A percentile compares a stretch with the other conserved stretches of the same genome.
Evolutionary conservation across 169 alveolate species (phyloP).

Genomic region (Plasmodium fragile): DNA sequence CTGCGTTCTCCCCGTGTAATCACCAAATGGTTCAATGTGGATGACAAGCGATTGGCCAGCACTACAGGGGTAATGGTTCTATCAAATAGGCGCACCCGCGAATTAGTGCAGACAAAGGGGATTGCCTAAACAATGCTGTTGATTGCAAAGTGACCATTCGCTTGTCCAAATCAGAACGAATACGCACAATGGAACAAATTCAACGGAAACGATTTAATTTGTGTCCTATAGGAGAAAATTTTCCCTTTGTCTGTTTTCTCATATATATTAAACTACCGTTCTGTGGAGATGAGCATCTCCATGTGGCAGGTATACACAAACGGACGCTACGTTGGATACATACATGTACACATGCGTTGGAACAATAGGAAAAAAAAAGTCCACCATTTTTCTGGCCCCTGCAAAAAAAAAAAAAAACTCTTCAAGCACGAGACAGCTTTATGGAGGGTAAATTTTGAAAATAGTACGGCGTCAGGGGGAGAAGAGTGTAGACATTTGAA

Average conservation of each 20-base stretch:
- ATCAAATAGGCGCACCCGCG: background rate
- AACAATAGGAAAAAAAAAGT: background rate
- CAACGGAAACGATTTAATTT: background rate
- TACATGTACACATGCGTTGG: background rate
- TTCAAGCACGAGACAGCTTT: slow-evolving; percentile 5
- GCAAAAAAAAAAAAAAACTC: background rate
- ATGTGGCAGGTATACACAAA: background rate
- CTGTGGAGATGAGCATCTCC: background rate
- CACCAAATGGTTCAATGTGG: background rate
- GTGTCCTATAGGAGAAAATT: background rate
- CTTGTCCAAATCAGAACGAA: background rate
- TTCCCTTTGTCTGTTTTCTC: background rate
- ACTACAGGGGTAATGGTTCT: background rate
- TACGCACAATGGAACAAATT: background rate
- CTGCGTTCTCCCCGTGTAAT: background rate
- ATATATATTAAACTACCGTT: background rate
- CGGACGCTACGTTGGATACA: background rate
- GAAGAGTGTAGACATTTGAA: background rate
- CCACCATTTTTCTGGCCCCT: background rate
- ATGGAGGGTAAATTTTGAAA: slow-evolving; percentile 58
- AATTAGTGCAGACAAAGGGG: background rate
- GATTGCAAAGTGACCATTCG: background rate
- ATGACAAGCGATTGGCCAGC: background rate
- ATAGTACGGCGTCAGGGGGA: slow-evolving; percentile 50
- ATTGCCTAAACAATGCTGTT: background rate